phyloP scores from a whole-genome alignment of 140 eudicot species.

The Erigeron philadelphicus region DNA sequence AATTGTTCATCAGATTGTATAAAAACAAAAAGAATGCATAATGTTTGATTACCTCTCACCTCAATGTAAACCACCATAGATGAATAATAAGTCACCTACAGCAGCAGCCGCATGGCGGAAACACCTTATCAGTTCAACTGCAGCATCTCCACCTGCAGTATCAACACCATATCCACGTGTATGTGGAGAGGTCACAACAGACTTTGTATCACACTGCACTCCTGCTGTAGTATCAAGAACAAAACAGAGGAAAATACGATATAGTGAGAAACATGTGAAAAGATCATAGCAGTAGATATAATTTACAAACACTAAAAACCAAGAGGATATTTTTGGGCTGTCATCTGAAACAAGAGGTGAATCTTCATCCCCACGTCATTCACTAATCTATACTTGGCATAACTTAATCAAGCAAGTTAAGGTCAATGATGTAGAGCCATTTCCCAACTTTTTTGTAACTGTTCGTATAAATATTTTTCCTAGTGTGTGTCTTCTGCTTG shows the following conservation, averaged over 20 bases:
- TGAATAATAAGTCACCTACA: conserved; percentile 81
- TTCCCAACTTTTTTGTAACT: no score
- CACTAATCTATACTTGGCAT: no score
- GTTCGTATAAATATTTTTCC: no score
- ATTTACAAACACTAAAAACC: conserved; percentile 4
- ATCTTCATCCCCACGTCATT: no score
- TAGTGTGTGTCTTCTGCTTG: no score
- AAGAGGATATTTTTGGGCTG: background rate
- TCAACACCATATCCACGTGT: conserved; percentile 97
- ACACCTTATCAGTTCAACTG: conserved; percentile 92
- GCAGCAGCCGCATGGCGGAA: conserved; percentile 99
- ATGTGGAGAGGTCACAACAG: conserved; percentile 93
- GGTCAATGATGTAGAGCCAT: no score
- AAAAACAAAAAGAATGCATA: conserved; percentile 2
- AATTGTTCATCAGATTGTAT: background rate
- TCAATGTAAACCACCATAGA: conserved; percentile 97
- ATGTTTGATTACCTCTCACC: conserved; percentile 47
- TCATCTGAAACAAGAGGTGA: background rate
- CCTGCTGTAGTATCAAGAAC: conserved; percentile 99
- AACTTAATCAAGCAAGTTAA: no score
- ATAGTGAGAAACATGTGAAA: conserved; percentile 20
- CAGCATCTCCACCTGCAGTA: conserved; percentile 99
- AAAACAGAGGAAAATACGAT: conserved; percentile 30
- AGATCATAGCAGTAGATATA: background rate
- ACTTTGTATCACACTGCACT: conserved; percentile 98